Conservation (phyloP, 352 stramenopile genomes). For the Elongisporangium undulatum region DNA sequence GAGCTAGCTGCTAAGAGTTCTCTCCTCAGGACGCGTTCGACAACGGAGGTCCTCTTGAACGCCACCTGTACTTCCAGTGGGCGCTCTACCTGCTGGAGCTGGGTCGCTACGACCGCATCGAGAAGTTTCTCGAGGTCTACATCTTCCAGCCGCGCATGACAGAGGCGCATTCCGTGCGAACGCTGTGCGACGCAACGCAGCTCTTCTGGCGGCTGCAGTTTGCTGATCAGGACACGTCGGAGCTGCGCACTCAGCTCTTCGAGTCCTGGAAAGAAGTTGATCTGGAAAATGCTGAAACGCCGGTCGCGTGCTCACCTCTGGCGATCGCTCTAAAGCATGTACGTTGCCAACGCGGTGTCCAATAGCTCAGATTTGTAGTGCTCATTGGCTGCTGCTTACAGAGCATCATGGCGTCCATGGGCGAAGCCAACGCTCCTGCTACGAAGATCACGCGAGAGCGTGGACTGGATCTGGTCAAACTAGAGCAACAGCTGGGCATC, state of each 20-base stretch:
- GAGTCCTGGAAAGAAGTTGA: conserved; percentile 37
- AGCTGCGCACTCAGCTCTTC: conserved; percentile 53
- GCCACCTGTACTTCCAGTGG: conserved; percentile 81
- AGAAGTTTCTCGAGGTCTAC: conserved; percentile 74
- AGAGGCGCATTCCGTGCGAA: conserved; percentile 46
- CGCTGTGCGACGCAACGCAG: conserved; percentile 72
- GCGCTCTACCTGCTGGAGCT: conserved; percentile 76
- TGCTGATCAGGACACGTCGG: conserved; percentile 46
- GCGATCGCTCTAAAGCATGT: conserved; percentile 58
- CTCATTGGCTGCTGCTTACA: conserved; percentile 12
- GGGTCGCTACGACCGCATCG: conserved; percentile 76
- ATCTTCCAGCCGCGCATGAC: conserved; percentile 47
- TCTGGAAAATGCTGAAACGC: conserved; percentile 7
- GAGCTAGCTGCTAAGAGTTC: not conserved
- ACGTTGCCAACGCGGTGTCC: conserved; percentile 4
- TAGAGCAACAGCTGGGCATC: conserved; percentile 36
- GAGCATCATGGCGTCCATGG: conserved; percentile 57
- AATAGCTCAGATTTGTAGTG: conserved; percentile 3
- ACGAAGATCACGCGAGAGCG: conserved; percentile 18
- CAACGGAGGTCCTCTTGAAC: conserved; percentile 65
- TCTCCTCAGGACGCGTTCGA: conserved; percentile 52
- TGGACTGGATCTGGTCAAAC: conserved; percentile 29
- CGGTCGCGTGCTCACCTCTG: conserved; percentile 36
- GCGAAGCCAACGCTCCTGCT: conserved; percentile 18
- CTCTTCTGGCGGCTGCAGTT: conserved; percentile 85